These are phyloP conservation scores for Botrytis aclada DNA, from an alignment of 2,329 filamentous ascomycete genomes.

Conservation along the genomic window DNA sequence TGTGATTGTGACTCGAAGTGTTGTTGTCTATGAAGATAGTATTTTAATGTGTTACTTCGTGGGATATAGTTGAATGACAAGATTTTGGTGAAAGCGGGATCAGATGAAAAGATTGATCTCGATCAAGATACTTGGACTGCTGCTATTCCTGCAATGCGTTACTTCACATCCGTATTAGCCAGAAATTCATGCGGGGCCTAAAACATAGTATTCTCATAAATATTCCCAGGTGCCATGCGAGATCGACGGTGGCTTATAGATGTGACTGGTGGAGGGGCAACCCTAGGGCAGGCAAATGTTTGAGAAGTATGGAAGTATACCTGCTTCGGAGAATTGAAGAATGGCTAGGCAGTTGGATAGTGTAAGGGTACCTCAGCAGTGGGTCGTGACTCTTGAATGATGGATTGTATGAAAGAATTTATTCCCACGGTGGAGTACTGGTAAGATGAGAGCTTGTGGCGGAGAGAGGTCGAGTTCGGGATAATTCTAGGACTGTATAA, in stretches of 20 bases:
- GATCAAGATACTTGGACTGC: not conserved
- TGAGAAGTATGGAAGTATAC: conserved; percentile 1
- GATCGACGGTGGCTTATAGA: conserved; percentile 1
- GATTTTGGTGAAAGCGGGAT: not conserved
- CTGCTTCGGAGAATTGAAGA: not conserved
- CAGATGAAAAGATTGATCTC: not conserved
- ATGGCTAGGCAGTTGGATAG: not conserved
- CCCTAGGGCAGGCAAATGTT: not conserved
- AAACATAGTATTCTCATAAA: not conserved
- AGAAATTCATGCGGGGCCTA: conserved; percentile 7
- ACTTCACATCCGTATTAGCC: conserved; percentile 16
- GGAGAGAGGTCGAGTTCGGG: not conserved
- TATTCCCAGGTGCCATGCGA: conserved; percentile 5
- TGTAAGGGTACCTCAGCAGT: not conserved
- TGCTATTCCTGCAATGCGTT: conserved; percentile 7
- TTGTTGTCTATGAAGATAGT: not conserved
- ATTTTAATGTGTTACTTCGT: not conserved
- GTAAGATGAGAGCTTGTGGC: not conserved
- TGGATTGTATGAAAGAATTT: not conserved
- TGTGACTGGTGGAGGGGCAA: conserved; percentile 13
- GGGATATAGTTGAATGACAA: not conserved
- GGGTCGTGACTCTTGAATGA: not conserved
- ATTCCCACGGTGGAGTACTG: not conserved
- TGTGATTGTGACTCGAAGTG: not conserved
- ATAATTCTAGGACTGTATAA: not conserved